These are phyloP conservation scores for Aspergillus sp. DNA, from an alignment of 2,329 filamentous ascomycete genomes.

Conservation along the genomic window DNA sequence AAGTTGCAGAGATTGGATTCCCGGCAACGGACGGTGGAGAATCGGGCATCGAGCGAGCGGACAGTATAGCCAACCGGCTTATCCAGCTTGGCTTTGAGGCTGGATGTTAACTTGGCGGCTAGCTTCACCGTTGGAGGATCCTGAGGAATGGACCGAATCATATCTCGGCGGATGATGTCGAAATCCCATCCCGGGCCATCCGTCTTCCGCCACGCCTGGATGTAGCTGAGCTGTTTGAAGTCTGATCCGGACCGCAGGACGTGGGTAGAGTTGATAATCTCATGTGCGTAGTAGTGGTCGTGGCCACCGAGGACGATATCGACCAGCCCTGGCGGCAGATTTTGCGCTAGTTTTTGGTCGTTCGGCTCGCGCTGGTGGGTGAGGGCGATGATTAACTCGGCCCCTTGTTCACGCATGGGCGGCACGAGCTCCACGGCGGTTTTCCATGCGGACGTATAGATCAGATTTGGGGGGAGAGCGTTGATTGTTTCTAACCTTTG, in stretches of 20 bases:
- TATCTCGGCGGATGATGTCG: conserved; percentile 64
- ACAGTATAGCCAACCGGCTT: conserved; percentile 78
- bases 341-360: conserved; percentile 72
- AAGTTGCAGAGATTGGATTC: conserved; percentile 88
- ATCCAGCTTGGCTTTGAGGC: conserved; percentile 65
- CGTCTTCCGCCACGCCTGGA: conserved; percentile 59
- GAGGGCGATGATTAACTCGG: conserved; percentile 71
- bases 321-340: conserved; percentile 59
- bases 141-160: conserved; percentile 58
- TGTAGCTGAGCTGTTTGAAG: conserved; percentile 85
- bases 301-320: conserved; percentile 84
- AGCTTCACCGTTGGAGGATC: conserved; percentile 53
- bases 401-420: conserved; percentile 61
- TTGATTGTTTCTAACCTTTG: conserved; percentile 78
- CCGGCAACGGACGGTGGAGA: conserved; percentile 64
- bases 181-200: conserved; percentile 60
- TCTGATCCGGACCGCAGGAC: conserved; percentile 81
- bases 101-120: conserved; percentile 60
- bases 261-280: conserved; percentile 67
- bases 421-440: conserved; percentile 70
- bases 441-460: conserved; percentile 68
- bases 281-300: conserved; percentile 80
- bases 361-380: conserved; percentile 85
- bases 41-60: conserved; percentile 73
- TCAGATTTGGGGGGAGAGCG: conserved; percentile 66